These are phyloP conservation scores for Lepidium africanum DNA, from an alignment of 345 rosid genomes.

Conservation along the genomic window DNA sequence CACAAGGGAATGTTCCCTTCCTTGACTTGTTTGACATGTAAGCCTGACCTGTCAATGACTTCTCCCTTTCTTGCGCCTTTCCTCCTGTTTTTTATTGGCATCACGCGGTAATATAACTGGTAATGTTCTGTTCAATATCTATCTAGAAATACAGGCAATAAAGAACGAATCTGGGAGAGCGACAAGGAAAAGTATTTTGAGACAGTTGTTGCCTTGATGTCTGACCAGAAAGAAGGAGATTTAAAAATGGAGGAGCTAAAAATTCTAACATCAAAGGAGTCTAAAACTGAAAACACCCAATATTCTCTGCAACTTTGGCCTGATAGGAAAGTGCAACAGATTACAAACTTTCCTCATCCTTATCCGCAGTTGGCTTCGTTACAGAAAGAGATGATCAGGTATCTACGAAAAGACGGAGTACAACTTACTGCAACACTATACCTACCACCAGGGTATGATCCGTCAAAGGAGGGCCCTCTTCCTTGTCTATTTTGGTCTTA, in stretches of 20 bases:
- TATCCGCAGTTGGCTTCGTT: constrained; percentile 89
- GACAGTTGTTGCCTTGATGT: constrained; percentile 87
- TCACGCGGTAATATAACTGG: constrained; percentile 6
- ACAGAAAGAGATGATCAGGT: constrained; percentile 96
- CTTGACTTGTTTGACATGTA: constrained; percentile 96
- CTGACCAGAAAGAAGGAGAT: constrained; percentile 79
- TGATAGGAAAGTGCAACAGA: constrained; percentile 64
- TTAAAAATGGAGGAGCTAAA: constrained; percentile 60
- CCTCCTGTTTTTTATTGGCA: neutral
- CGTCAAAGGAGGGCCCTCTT: constrained; percentile 83
- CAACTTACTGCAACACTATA: constrained; percentile 93
- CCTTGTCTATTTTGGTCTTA: constrained; percentile 96
- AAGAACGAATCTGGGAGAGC: constrained; percentile 98
- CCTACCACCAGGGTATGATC: constrained; percentile 89
- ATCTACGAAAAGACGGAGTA: constrained; percentile 93
- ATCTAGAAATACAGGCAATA: constrained; percentile 78
- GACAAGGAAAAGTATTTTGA: constrained; percentile 86
- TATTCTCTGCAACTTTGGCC: constrained; percentile 84
- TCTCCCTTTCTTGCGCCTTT: neutral
- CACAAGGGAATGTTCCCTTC: constrained; percentile 95
- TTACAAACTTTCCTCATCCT: constrained; percentile 90
- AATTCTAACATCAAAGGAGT: constrained; percentile 82
- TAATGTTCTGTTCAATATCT: constrained; percentile 20
- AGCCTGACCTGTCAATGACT: constrained; percentile 29
- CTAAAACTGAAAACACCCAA: constrained; percentile 92